Conservation (phyloP, 129 eudicot species). For the Tanacetum coccineum region DNA sequence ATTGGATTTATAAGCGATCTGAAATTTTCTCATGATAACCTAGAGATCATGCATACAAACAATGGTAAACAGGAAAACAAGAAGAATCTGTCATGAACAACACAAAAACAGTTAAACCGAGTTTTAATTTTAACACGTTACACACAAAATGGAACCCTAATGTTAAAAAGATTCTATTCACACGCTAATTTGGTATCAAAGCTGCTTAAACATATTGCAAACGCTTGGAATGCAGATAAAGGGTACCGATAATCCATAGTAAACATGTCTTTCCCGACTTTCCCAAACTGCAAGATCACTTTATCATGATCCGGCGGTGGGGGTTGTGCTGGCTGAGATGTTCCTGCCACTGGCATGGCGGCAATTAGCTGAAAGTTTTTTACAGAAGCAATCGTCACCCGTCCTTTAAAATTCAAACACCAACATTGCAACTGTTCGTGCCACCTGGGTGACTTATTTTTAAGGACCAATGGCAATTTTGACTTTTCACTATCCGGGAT, state of each 20-base stretch:
- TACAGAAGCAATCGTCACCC: constrained; percentile 89
- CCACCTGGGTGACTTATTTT: constrained; percentile 91
- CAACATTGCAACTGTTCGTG: constrained; percentile 90
- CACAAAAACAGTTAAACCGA: constrained; percentile 25
- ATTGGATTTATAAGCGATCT: too few relatives aligned
- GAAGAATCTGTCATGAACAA: constrained; percentile 19
- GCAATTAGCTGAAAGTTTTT: constrained; percentile 85
- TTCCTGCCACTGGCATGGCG: constrained; percentile 33
- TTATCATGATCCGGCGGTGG: constrained; percentile 65
- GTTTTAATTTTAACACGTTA: constrained; percentile 30
- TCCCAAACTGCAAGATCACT: constrained; percentile 64
- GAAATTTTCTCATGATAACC: neutral
- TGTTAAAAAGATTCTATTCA: constrained; percentile 47
- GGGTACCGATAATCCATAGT: constrained; percentile 83
- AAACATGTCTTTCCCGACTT: constrained; percentile 71
- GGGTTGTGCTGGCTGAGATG: constrained; percentile 37
- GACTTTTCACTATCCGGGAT: constrained; percentile 46
- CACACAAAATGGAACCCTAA: constrained; percentile 31
- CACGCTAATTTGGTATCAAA: constrained; percentile 85
- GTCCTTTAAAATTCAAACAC: constrained; percentile 79
- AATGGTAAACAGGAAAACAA: constrained; percentile 1
- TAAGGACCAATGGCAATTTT: constrained; percentile 57
- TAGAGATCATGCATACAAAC: neutral
- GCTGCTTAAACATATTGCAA: constrained; percentile 84
- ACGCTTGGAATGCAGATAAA: constrained; percentile 76